Percentiles rank a stretch among this genome's conserved stretches.
phyloP scores from a whole-genome alignment of 805 yeast genomes.

The Yarrowia deformans region DNA sequence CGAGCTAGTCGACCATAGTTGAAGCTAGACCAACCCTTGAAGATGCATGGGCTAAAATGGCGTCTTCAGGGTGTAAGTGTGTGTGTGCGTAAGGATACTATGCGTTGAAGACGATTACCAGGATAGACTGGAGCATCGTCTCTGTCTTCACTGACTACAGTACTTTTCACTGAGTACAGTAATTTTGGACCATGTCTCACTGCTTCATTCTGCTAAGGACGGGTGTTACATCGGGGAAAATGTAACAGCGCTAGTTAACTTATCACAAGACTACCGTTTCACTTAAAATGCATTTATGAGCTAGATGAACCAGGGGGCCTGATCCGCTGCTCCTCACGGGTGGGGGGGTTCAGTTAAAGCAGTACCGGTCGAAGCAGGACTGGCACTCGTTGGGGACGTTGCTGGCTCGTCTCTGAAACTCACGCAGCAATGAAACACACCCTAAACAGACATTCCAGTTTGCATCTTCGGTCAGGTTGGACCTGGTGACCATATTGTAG shows the following conservation, averaged over 20 bases:
- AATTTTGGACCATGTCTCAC: too few species aligned
- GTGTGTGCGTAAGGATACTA: too few species aligned
- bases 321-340: neutral
- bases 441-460: conserved; percentile 4
- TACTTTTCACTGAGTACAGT: too few species aligned
- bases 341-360: neutral
- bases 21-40: neutral
- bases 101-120: too few species aligned
- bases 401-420: conserved; percentile 11
- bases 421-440: conserved; percentile 4
- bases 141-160: too few species aligned
- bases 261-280: too few species aligned
- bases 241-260: too few species aligned
- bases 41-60: neutral
- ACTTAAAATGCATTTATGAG: neutral
- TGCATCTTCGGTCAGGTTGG: neutral
- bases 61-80: too few species aligned
- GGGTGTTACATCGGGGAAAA: too few species aligned
- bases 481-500: conserved; percentile 3
- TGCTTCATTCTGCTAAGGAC: too few species aligned
- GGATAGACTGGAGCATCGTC: too few species aligned
- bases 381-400: neutral
- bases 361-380: neutral
- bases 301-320: neutral
- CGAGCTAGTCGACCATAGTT: neutral